These are phyloP conservation scores for Lipomyces yamadae DNA, from an alignment of 805 yeast species.

Conservation along the genomic window DNA sequence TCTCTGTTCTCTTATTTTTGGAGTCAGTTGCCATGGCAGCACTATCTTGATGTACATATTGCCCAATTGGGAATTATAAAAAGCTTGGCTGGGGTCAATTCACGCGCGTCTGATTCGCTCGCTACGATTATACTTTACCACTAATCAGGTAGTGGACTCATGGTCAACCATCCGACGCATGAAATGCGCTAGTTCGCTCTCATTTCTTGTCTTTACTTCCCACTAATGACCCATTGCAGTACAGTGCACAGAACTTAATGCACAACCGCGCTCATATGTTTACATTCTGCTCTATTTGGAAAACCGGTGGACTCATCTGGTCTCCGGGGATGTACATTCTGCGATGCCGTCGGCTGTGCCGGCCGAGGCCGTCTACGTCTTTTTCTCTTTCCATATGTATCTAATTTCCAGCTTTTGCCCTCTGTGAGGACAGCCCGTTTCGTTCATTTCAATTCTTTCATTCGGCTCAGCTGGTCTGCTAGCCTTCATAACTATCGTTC, in stretches of 20 bases:
- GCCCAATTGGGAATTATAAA: not conserved
- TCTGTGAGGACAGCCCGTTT: not conserved
- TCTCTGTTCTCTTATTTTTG: too few species aligned
- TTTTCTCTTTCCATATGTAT: not conserved
- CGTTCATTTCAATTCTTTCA: not conserved
- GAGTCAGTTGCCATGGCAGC: not conserved
- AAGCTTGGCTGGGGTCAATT: not conserved
- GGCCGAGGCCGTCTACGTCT: not conserved
- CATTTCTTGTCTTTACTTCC: not conserved
- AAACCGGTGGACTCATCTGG: not conserved
- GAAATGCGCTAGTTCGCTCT: not conserved
- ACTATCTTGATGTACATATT: not conserved
- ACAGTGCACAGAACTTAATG: not conserved
- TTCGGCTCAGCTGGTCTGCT: conserved; percentile 2
- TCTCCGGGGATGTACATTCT: not conserved
- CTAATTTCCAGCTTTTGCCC: not conserved
- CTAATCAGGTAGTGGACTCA: not conserved
- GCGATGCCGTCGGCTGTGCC: not conserved
- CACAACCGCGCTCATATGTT: not conserved
- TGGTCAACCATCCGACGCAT: not conserved
- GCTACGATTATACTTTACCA: not conserved
- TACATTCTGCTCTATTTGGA: not conserved
- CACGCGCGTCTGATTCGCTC: not conserved
- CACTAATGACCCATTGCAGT: not conserved
- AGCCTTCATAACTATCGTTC: not conserved